Evolutionary conservation across 192 early-diverging fungal species (phyloP).

Genomic region (Backusella sp.): DNA sequence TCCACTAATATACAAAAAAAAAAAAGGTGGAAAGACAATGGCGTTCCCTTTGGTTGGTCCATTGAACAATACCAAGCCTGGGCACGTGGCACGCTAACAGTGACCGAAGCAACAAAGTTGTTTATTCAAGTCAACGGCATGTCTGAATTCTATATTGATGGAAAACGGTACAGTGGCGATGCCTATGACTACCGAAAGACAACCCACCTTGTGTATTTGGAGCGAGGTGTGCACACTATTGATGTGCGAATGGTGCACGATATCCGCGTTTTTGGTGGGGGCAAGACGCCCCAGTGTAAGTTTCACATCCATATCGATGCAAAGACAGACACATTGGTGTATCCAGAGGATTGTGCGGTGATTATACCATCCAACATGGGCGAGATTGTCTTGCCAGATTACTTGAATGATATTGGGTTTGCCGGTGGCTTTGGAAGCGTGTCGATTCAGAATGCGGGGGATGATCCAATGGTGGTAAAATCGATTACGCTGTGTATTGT

Average conservation of each 20-base stretch:
- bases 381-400: slow-evolving; percentile 12
- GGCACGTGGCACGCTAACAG: slow-evolving; percentile 36
- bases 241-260: slow-evolving; percentile 63
- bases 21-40: slow-evolving; percentile 22
- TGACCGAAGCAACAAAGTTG: slow-evolving; percentile 25
- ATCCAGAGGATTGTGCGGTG: not conserved
- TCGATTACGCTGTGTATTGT: slow-evolving; percentile 30
- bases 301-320: slow-evolving; percentile 25
- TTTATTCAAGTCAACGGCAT: slow-evolving; percentile 49
- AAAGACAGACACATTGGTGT: not conserved
- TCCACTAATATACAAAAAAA: not conserved
- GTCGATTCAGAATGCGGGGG: slow-evolving; percentile 28
- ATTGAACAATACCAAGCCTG: slow-evolving; percentile 53
- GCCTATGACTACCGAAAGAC: slow-evolving; percentile 55
- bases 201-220: slow-evolving; percentile 45
- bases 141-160: slow-evolving; percentile 67
- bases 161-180: slow-evolving; percentile 58
- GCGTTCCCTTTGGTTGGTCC: slow-evolving; percentile 44
- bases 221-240: slow-evolving; percentile 50
- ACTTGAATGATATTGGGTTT: slow-evolving; percentile 17
- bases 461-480: slow-evolving; percentile 33
- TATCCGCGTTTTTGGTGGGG: slow-evolving; percentile 59
- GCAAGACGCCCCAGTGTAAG: slow-evolving; percentile 27
- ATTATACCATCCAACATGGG: not conserved
- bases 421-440: slow-evolving; percentile 21